Evolutionary conservation across 2,329 filamentous ascomycete genomes (phyloP), one percentile per base, ranked within the genome.

Genomic region (Claviceps sp.): DNA sequence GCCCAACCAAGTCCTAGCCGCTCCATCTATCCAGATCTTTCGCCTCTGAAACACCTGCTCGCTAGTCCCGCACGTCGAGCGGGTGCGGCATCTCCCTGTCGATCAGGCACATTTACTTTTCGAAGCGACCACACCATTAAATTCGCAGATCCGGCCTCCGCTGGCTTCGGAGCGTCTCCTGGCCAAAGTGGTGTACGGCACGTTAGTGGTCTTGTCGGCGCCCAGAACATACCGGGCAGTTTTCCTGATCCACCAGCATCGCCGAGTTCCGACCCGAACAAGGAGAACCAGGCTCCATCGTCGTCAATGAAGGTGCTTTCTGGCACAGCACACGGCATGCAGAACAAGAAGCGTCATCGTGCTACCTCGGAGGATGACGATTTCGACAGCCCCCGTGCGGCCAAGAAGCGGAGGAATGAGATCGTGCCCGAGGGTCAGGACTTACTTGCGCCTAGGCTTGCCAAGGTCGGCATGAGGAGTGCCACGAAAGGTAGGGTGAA

Each of bases 341-440:
- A 71, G 7, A 84, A 80, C 68, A 84, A 85, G 72, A 85, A 83
- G 67, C 77, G 81, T 26, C 73, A 76, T 58, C 73, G 81, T n/a
- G 73, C 74, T 16, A 74, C 67, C 50, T 74, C 73, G 47, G 78
- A 80, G 43, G 77, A 78, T 51, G 78, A 81, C 50, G 74, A 78
- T 38, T 70, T 75, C 55, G 73, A 68, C 2, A 65, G 63, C 2
- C 68, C 74, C 53, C 74, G 77, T 14, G 75, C 74, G 1, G 68
- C 73, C 26, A 84, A 84, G 73, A 83, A 82, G 68, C 73, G 72
- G 41, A 80, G 75, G 67, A 70, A 72, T 43, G 68, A 73, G 47
- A 60, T 68, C 17, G 71, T 72, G 0, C 68, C 70, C 0, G 74
- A 79, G 56, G 76, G 75, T 6, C 70, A 78, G n/a, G 73, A 75